Percentiles rank a stretch among this genome's conserved stretches.
These are phyloP conservation scores for Plectosphaerella plurivora DNA, from an alignment of 2,329 filamentous ascomycete species.

Conservation along the genomic window DNA sequence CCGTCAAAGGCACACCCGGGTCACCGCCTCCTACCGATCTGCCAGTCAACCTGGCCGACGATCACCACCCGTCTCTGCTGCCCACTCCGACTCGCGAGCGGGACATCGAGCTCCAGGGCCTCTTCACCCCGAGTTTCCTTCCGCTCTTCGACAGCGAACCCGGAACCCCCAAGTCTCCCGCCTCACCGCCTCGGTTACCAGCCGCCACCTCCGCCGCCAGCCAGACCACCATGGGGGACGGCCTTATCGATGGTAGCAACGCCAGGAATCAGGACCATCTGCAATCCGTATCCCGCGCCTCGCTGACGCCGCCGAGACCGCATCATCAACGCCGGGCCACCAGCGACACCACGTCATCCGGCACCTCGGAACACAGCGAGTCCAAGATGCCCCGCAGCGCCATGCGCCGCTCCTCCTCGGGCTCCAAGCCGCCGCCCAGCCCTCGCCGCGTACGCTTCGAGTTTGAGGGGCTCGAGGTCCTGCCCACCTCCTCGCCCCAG, in stretches of 20 bases:
- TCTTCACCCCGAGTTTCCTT: constrained; percentile 60
- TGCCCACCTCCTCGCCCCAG: constrained; percentile 54
- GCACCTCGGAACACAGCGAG: constrained; percentile 49
- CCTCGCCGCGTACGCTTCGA: constrained; percentile 61
- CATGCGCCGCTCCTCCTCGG: constrained; percentile 50
- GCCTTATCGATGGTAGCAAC: not conserved
- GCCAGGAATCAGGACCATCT: constrained; percentile 2
- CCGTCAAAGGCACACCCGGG: not conserved
- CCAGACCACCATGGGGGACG: constrained; percentile 6
- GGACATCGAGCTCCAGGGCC: constrained; percentile 55
- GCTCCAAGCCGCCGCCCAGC: constrained; percentile 42
- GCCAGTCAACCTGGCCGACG: constrained; percentile 3
- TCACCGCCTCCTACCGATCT: not conserved
- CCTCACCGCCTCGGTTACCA: constrained; percentile 8
- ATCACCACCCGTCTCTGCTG: constrained; percentile 17
- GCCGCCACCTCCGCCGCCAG: constrained; percentile 4
- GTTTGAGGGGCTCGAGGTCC: constrained; percentile 54
- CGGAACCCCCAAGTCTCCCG: constrained; percentile 17
- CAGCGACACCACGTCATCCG: constrained; percentile 45
- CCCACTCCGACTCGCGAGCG: constrained; percentile 43
- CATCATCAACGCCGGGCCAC: constrained; percentile 34
- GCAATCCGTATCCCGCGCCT: constrained; percentile 7
- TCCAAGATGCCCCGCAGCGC: constrained; percentile 49
- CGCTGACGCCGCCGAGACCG: constrained; percentile 20
- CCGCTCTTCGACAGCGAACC: constrained; percentile 51